Percentiles rank a stretch among this genome's conserved stretches.
These are phyloP conservation scores for Populus ilicifolia DNA, from an alignment of 345 rosid species.

Conservation along the genomic window DNA sequence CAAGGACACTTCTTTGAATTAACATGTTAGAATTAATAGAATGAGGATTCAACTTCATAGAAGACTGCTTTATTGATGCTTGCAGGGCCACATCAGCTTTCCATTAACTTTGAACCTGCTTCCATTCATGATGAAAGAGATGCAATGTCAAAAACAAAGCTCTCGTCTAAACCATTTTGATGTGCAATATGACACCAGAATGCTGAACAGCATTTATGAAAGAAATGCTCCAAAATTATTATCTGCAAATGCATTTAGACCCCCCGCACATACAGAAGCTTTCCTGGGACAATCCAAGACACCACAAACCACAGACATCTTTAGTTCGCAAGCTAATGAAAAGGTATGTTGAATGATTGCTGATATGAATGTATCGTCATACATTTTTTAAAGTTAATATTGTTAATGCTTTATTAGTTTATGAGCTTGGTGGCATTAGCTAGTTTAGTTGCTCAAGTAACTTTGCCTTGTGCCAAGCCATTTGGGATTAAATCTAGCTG, in stretches of 20 bases:
- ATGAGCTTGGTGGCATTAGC: background rate
- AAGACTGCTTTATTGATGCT: constrained; percentile 3
- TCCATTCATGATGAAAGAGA: constrained; percentile 33
- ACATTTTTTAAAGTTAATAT: too few species aligned
- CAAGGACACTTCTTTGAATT: background rate
- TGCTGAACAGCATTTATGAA: constrained; percentile 20
- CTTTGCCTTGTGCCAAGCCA: too few species aligned
- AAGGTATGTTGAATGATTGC: constrained; percentile 32
- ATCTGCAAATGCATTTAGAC: constrained; percentile 12
- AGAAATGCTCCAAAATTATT: constrained; percentile 16
- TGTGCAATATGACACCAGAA: constrained; percentile 14
- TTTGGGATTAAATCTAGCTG: too few species aligned
- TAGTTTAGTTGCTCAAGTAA: too few species aligned
- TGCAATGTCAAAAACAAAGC: constrained; percentile 28
- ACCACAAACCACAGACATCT: constrained; percentile 5
- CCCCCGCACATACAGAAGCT: background rate
- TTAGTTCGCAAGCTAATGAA: constrained; percentile 12
- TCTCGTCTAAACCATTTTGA: constrained; percentile 15
- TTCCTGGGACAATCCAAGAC: constrained; percentile 15
- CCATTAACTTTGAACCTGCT: constrained; percentile 53
- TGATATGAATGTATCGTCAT: background rate
- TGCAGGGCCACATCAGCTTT: constrained; percentile 61
- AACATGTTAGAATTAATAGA: constrained; percentile 1
- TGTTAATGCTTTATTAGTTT: background rate
- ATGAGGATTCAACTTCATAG: background rate